Conservation (phyloP, 2,329 filamentous ascomycete genomes). For the Neopestalotiopsis clavispora region DNA sequence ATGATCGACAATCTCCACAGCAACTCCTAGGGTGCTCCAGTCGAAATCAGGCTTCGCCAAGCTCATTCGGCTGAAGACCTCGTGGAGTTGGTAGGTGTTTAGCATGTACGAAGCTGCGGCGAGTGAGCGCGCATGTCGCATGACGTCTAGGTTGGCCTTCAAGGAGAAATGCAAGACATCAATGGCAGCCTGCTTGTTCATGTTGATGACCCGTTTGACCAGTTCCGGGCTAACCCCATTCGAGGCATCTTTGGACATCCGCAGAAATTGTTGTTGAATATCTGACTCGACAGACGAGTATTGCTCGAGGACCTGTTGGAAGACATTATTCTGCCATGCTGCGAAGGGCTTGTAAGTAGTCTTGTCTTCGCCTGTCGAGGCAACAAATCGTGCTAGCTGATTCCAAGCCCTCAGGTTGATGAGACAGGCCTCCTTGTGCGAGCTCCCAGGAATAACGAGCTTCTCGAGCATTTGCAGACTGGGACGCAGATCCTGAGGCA, state of each 20-base stretch:
- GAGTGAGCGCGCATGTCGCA: slow-evolving; percentile 51
- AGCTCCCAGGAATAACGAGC: slow-evolving; percentile 62
- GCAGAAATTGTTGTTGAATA: slow-evolving; percentile 59
- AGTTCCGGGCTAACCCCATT: slow-evolving; percentile 44
- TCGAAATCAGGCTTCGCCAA: slow-evolving; percentile 47
- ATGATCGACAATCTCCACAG: slow-evolving; percentile 51
- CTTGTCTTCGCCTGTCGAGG: slow-evolving; percentile 47
- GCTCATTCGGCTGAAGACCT: slow-evolving; percentile 55
- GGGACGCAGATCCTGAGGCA: slow-evolving; percentile 59
- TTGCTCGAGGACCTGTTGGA: slow-evolving; percentile 61
- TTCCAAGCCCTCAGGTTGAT: slow-evolving; percentile 69
- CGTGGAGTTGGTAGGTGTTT: slow-evolving; percentile 55
- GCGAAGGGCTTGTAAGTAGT: slow-evolving; percentile 54
- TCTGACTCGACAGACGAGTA: slow-evolving; percentile 61
- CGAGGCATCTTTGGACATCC: slow-evolving; percentile 49
- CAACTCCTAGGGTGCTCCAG: slow-evolving; percentile 51
- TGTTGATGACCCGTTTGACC: slow-evolving; percentile 53
- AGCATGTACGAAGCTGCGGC: slow-evolving; percentile 53
- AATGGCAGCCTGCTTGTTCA: slow-evolving; percentile 57
- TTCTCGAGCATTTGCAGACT: slow-evolving; percentile 60
- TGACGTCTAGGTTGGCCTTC: slow-evolving; percentile 55
- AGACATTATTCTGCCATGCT: slow-evolving; percentile 62
- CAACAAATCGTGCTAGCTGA: slow-evolving; percentile 64
- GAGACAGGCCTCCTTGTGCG: slow-evolving; percentile 69
- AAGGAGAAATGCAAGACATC: slow-evolving; percentile 57